phyloP scores from a whole-genome alignment of 495 filamentous ascomycete species.

The Hypoxylon fuscum region DNA sequence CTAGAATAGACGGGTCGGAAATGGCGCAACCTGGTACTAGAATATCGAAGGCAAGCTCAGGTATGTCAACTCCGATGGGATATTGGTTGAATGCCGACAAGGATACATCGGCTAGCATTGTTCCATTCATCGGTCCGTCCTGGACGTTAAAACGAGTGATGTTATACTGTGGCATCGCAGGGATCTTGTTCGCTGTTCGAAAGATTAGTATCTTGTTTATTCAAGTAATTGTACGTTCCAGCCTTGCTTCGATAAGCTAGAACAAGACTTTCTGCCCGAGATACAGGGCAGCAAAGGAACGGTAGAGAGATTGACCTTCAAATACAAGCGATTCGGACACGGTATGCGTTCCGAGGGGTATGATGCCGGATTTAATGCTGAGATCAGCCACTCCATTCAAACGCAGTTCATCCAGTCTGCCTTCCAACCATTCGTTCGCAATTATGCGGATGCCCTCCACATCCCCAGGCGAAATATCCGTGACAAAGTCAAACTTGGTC shows the following conservation, averaged over 20 bases:
- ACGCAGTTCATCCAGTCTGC: constrained; percentile 71
- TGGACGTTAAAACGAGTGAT: constrained; percentile 78
- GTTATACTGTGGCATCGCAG: constrained; percentile 77
- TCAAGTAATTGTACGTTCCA: constrained; percentile 10
- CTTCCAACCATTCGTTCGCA: constrained; percentile 87
- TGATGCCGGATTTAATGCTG: constrained; percentile 76
- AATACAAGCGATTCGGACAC: constrained; percentile 76
- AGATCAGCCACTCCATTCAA: constrained; percentile 76
- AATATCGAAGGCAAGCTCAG: constrained; percentile 82
- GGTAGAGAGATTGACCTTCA: constrained; percentile 78
- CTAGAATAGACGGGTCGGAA: constrained; percentile 67
- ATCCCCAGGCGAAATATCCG: constrained; percentile 77
- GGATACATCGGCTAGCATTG: constrained; percentile 80
- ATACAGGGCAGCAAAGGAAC: constrained; percentile 61
- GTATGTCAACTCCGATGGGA: constrained; percentile 76
- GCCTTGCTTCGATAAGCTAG: constrained; percentile 29
- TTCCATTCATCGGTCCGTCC: constrained; percentile 69
- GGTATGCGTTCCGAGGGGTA: constrained; percentile 76
- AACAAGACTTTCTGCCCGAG: constrained; percentile 58
- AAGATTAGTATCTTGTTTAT: constrained; percentile 39
- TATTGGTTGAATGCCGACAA: constrained; percentile 74
- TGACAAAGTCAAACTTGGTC: constrained; percentile 79
- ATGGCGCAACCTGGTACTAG: constrained; percentile 82
- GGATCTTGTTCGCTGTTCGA: constrained; percentile 68
- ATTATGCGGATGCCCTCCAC: constrained; percentile 80